These are phyloP conservation scores for Komagataella phaffii DNA, from an alignment of 805 yeast genomes.

Conservation along the genomic window DNA sequence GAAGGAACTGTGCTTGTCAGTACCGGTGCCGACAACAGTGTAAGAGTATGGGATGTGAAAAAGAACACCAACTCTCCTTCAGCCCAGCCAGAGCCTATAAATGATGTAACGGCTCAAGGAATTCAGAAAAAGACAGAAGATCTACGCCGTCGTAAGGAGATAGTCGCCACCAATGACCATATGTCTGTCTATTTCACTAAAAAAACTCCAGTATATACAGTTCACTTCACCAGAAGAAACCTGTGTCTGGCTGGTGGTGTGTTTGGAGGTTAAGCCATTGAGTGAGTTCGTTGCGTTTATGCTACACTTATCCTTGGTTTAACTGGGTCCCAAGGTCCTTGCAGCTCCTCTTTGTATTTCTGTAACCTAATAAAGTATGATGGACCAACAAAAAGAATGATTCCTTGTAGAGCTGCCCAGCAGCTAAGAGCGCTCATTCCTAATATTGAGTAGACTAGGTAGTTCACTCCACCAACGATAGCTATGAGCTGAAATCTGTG, in stretches of 20 bases:
- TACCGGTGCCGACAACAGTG: constrained; percentile 86
- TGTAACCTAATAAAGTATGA: constrained; percentile 59
- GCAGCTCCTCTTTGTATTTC: constrained; percentile 70
- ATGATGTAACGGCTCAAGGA: constrained; percentile 3
- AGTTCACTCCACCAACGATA: constrained; percentile 17
- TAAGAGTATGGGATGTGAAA: constrained; percentile 93
- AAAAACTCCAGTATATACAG: constrained; percentile 86
- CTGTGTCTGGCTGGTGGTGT: constrained; percentile 91
- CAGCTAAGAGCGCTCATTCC: constrained; percentile 26
- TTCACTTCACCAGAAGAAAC: constrained; percentile 83
- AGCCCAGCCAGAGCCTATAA: constrained; percentile 44
- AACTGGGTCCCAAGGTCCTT: constrained; percentile 92
- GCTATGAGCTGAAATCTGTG: constrained; percentile 18
- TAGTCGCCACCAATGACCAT: constrained; percentile 78
- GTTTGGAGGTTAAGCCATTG: constrained; percentile 28
- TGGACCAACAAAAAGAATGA: constrained; percentile 48
- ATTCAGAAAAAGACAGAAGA: constrained; percentile 22
- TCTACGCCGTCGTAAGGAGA: constrained; percentile 43
- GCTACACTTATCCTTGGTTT: constrained; percentile 40
- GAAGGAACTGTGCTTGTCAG: constrained; percentile 87
- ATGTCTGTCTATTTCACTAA: constrained; percentile 90
- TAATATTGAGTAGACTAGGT: constrained; percentile 20
- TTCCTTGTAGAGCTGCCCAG: constrained; percentile 37
- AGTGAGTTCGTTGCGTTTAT: neutral
- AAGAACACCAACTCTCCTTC: constrained; percentile 73